These are phyloP conservation scores for Solanum tarapatanum DNA, from an alignment of 257 asterid species.

Conservation along the genomic window DNA sequence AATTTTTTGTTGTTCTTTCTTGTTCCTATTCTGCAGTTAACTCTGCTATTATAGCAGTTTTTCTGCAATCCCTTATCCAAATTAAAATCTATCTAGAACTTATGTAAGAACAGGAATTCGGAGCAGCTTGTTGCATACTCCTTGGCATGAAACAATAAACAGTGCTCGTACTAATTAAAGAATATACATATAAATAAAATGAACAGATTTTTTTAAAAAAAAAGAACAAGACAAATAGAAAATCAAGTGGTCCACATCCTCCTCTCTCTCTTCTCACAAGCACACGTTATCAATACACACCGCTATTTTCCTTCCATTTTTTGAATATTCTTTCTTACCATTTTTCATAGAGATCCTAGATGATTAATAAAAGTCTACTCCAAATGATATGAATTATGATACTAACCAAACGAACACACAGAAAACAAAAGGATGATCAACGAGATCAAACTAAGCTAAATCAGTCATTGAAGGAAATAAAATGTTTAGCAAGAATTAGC, in stretches of 20 bases:
- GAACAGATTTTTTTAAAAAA: not conserved
- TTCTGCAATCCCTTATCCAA: not conserved
- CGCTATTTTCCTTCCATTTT: not conserved
- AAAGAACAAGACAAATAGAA: not conserved
- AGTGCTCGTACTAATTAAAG: not conserved
- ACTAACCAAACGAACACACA: not conserved
- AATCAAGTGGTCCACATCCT: not conserved
- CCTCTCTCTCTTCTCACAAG: not conserved
- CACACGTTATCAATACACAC: not conserved
- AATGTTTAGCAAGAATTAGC: not conserved
- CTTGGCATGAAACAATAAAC: not conserved
- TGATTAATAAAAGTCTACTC: not conserved
- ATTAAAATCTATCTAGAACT: not conserved
- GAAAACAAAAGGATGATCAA: not conserved
- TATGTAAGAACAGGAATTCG: not conserved
- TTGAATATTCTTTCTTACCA: not conserved
- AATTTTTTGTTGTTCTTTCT: not conserved
- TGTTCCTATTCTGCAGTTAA: not conserved
- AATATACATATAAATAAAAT: not conserved
- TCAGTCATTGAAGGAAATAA: not conserved
- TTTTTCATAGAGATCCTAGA: not conserved
- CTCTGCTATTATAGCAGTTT: not conserved
- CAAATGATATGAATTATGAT: not conserved
- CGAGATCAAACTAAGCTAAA: not conserved
- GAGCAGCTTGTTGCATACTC: not conserved